These are phyloP conservation scores for Dryas octopetala DNA, from an alignment of 306 rosid genomes.

Conservation along the genomic window DNA sequence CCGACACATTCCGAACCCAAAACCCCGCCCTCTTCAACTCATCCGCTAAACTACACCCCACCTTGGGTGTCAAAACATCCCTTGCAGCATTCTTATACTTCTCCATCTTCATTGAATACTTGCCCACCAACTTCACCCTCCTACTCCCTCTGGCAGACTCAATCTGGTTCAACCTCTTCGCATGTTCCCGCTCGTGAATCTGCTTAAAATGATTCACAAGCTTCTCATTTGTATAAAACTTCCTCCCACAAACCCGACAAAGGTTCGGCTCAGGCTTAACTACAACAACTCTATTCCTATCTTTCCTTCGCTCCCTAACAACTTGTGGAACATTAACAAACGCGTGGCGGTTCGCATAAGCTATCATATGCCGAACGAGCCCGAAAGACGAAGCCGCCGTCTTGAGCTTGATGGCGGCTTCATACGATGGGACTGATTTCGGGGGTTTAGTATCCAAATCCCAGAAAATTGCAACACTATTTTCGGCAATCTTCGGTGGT, in stretches of 20 bases:
- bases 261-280: constrained; percentile 52
- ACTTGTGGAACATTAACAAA: constrained; percentile 51
- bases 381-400: constrained; percentile 68
- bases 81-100: constrained; percentile 69
- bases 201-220: constrained; percentile 74
- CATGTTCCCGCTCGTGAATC: constrained; percentile 68
- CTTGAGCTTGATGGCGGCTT: constrained; percentile 72
- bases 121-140: constrained; percentile 71
- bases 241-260: constrained; percentile 81
- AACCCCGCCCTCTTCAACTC: constrained; percentile 77
- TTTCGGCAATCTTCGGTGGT: constrained; percentile 23
- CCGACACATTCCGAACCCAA: constrained; percentile 48
- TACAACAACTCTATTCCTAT: constrained; percentile 56
- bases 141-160: constrained; percentile 70
- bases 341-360: constrained; percentile 63
- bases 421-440: constrained; percentile 57
- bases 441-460: constrained; percentile 87
- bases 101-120: constrained; percentile 88
- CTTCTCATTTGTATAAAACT: constrained; percentile 62
- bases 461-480: constrained; percentile 75
- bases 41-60: constrained; percentile 58
- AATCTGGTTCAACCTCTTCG: constrained; percentile 65
- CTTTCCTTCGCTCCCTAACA: constrained; percentile 51
- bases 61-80: constrained; percentile 56
- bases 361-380: constrained; percentile 57